Percentiles rank a stretch among this genome's conserved stretches.
phyloP scores from a whole-genome alignment of 441 rosid species.

The Syzygium malaccense region DNA sequence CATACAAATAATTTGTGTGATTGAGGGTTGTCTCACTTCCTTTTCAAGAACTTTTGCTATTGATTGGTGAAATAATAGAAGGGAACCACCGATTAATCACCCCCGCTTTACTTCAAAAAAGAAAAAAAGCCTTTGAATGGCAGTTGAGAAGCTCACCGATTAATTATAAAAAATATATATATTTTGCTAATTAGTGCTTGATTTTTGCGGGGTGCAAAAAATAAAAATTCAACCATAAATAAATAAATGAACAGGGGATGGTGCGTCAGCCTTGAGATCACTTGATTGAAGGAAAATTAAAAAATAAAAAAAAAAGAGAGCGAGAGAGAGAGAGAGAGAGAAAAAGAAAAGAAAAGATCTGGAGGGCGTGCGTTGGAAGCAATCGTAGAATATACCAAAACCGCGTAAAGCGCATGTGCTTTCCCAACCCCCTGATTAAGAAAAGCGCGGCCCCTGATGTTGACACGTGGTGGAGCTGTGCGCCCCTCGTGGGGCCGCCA shows the following conservation, averaged over 20 bases:
- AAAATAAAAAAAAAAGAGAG: background rate
- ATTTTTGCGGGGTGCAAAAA: background rate
- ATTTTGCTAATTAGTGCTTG: background rate
- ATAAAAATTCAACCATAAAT: background rate
- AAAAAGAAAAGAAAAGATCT: background rate
- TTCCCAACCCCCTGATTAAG: slow-evolving; percentile 4
- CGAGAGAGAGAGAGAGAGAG: background rate
- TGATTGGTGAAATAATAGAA: background rate
- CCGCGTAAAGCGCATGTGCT: slow-evolving; percentile 63
- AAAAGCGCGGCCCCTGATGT: slow-evolving; percentile 10
- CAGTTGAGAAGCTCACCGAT: background rate
- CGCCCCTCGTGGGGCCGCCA: background rate
- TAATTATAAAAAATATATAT: background rate
- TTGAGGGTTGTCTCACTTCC: background rate
- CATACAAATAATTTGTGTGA: background rate
- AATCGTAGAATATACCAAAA: slow-evolving; percentile 31
- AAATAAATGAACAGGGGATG: background rate
- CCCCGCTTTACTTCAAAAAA: too few relatives aligned
- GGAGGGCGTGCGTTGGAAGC: slow-evolving; percentile 40
- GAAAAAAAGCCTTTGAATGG: background rate
- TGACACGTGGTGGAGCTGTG: background rate
- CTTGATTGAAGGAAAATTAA: background rate
- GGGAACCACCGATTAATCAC: background rate
- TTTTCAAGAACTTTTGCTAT: background rate
- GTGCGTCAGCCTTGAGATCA: background rate